Conservation (phyloP, 2,329 filamentous ascomycete species). For the Colletotrichum spaethianum region DNA sequence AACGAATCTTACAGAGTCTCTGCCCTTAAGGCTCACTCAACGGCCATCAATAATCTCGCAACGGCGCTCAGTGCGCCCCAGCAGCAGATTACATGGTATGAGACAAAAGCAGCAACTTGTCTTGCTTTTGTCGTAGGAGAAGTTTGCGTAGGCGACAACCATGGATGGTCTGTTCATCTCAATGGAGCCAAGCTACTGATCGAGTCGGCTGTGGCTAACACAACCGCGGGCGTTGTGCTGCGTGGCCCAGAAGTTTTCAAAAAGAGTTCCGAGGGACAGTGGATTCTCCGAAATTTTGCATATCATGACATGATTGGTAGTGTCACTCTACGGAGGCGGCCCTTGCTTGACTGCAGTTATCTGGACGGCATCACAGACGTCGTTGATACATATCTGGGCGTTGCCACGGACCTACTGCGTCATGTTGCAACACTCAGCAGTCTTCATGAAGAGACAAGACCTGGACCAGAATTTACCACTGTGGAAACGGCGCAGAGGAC, state of each 20-base stretch:
- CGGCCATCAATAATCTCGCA: slow-evolving; percentile 31
- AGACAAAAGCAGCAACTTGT: slow-evolving; percentile 38
- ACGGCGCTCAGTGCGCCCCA: slow-evolving; percentile 26
- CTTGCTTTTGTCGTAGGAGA: slow-evolving; percentile 37
- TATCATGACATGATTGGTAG: slow-evolving; percentile 42
- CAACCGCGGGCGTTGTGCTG: slow-evolving; percentile 12
- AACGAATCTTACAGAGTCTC: slow-evolving; percentile 24
- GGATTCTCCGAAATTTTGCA: slow-evolving; percentile 43
- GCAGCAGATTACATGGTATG: slow-evolving; percentile 32
- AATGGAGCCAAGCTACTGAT: slow-evolving; percentile 39
- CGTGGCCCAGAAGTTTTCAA: slow-evolving; percentile 37
- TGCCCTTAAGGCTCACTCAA: slow-evolving; percentile 33
- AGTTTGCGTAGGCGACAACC: slow-evolving; percentile 27
- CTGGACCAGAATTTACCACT: neutral
- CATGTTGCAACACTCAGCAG: slow-evolving; percentile 24
- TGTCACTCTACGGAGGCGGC: slow-evolving; percentile 32
- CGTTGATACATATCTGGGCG: slow-evolving; percentile 41
- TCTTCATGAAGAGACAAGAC: slow-evolving; percentile 28
- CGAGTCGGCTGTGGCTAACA: slow-evolving; percentile 18
- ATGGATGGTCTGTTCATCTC: slow-evolving; percentile 38
- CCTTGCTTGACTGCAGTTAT: slow-evolving; percentile 36
- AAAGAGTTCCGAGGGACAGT: slow-evolving; percentile 38
- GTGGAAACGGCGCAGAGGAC: neutral
- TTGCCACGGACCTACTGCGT: slow-evolving; percentile 36
- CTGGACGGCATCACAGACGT: slow-evolving; percentile 40